Evolutionary conservation across 1,139 yeast species (phyloP), one percentile per base, ranked within the genome.

Genomic region (Zhuliangozyma blackwelliae): DNA sequence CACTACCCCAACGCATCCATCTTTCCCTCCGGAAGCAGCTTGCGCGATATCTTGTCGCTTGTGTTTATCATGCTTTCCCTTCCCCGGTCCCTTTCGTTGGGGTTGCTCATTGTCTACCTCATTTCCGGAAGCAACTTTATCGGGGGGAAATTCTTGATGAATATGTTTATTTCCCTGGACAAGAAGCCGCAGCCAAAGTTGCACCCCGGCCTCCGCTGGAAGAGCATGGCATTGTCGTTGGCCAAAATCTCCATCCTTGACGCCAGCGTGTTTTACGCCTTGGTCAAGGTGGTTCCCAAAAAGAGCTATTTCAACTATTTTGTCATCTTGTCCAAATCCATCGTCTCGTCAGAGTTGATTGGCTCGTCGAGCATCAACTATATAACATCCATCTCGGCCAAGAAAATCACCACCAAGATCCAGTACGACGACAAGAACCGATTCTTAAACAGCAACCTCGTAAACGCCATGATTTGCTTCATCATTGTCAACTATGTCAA

Each of bases 281-380:
- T 71, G 33, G 52, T 61, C 34, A 42, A 56, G 27, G 39, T 63
- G 2, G 53, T 63, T 21, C 73, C 72, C 25, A 52, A 51, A 31
- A 40, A 41, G 16, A 54, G 56, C 13, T 49, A 63, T 37, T 55
- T 68, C 34, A 64, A 63, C 32, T 70, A 70, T 47, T 50, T 72
- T 22, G 63, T 66, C 21, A 48, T 74, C 10, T 57, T 76, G 36
- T 70, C 79, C 9, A 73, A 74, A 46, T 66, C 79, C 3, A 64
- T 75, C 25, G 56, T 76, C n/a, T 69, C 80, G 1, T 62, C 75
- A 30, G 75, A 69, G 36, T 50, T 76, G 34, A 68, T 75, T 10
- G 79, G 80, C 2, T 54, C 72, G 7, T 45, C 51, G 7, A 44
- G 49, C 7, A 41, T 50, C 13, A 47, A 47, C 27, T 45, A 44